A percentile compares a stretch with the other conserved stretches of the same genome.
These are phyloP conservation scores for Paecilomyces dactylethromorphus DNA, from an alignment of 2,329 filamentous ascomycete species.

Conservation along the genomic window DNA sequence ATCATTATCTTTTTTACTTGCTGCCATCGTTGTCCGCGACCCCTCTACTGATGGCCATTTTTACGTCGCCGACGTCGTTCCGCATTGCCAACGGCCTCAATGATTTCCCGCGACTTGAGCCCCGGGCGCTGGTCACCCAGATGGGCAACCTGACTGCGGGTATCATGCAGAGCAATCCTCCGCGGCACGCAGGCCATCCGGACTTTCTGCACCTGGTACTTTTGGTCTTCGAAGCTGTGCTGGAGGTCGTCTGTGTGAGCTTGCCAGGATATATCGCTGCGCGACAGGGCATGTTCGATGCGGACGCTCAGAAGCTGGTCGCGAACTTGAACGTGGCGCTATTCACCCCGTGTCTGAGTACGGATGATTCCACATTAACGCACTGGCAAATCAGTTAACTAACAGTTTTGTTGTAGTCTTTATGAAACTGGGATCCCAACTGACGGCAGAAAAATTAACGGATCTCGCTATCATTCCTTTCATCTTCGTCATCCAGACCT, in stretches of 20 bases:
- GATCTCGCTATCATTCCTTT: constrained; percentile 92
- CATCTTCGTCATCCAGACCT: constrained; percentile 83
- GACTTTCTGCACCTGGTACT: constrained; percentile 58
- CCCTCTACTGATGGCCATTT: constrained; percentile 33
- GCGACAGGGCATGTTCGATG: constrained; percentile 84
- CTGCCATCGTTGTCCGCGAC: not conserved
- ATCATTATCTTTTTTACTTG: not conserved
- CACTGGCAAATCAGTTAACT: constrained; percentile 4
- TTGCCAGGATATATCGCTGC: constrained; percentile 91
- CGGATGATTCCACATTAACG: constrained; percentile 22
- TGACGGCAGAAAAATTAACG: constrained; percentile 81
- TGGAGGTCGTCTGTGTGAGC: constrained; percentile 93
- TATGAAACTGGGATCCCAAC: constrained; percentile 89
- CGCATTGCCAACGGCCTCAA: constrained; percentile 32
- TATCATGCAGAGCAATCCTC: constrained; percentile 10
- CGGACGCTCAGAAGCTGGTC: constrained; percentile 91
- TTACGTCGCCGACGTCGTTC: constrained; percentile 44
- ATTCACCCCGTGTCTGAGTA: constrained; percentile 95
- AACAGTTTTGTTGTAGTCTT: constrained; percentile 58
- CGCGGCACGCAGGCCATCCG: constrained; percentile 38
- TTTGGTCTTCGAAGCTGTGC: constrained; percentile 87
- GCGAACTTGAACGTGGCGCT: constrained; percentile 94
- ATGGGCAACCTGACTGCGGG: constrained; percentile 12
- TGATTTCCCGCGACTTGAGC: not conserved
- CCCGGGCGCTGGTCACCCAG: constrained; percentile 14